Base-by-base conservation (phyloP, 768 basidiomycete genomes). In the Panaeolus cyanescens region DNA sequence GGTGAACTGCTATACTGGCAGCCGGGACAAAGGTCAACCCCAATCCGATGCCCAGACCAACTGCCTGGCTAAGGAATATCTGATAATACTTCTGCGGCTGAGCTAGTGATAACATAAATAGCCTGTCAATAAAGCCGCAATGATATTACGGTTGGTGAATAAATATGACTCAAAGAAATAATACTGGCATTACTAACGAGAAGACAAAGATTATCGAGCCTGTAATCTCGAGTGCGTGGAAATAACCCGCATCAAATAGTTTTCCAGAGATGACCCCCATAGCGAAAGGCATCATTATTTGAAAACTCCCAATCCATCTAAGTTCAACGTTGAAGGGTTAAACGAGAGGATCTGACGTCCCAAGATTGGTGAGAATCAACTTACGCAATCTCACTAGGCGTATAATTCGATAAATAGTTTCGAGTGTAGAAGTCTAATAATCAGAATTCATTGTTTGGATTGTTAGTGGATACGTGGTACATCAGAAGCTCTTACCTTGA, bases 41-140 rank as follows among this genome's bases (percentile, higher is more conserved):
- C 10, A 75, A 68, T 3, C 81, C 81, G 4, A 72, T 37, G 0
- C 85, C 85, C 68, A 83, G 79, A 2, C 82, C 83, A 10, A 87
- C 67, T 5, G 79, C 84, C 68, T 87, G 84, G 2, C 80, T 75
- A 1, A 86, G 72, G 66, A 86, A 84, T 7, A 83, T 74, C 68
- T 83, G 80, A 59, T 80, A 81, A 65, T 77, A 82, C 60, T 74
- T 67, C 37, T 76, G 72, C 8, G 75, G 68, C 20, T 78, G 59
- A 1, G 75, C 69, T 9, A 81, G 67, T 4, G 80, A 81, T 9
- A 80, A 62, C 69, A 79, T 75, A 60, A 80, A 80, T 31, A 78
- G 56, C 6, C 71, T 75, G 50, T 32, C 2, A 13, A 71, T 70
- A 9, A 72, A 42, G 20, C 7, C 1, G 15, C 58, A 67, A 40